Evolutionary conservation across 2,329 filamentous ascomycete species (phyloP), one percentile per base, ranked within the genome.

Genomic region (Fusarium sp.): DNA sequence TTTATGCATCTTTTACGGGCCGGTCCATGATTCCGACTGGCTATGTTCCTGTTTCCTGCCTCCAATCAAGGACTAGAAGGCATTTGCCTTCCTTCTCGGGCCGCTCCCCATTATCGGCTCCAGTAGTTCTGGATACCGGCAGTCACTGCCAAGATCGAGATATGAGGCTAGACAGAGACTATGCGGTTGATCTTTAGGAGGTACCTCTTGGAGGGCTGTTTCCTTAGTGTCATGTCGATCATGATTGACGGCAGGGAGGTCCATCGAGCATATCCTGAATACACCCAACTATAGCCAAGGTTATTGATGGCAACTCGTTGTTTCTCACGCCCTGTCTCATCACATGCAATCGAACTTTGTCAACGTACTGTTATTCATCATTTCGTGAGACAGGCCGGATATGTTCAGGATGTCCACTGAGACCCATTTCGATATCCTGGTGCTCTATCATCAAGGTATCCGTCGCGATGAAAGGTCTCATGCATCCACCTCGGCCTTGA

Each of bases 1-100:
- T 44, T 73, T 62, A 68, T 71, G 65, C 68, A 73, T 73, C 62
- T 62, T 57, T 58, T 65, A 61, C 50, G 47, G 63, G 46, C 61
- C 61, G 57, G 36, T 63, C 61, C 56, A 53, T 33, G 56, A 57
- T 29, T 69, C 62, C 49, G 52, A 74, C 41, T 61, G 65, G 63
- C 39, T 59, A 52, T 41, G 42, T 64, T 59, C 62, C 60, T 62
- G 45, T 46, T 54, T 39, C 22, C 33, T n/a, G 39, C 60, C 59
- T 63, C 63, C 64, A 67, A 62, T 65, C 35, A 61, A 52, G 49
- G n/a, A 45, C 27, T 63, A 38, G 20, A 53, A 49, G 41, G 15
- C 15, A 35, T 53, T 46, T 46, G 27, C 53, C 61, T 65, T 57
- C 52, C 38, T 39, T 20, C 50, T 53, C 33, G 47, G 65, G 29